Evolutionary conservation across 768 basidiomycete species (phyloP), one percentile per base, ranked within the genome.

Genomic region (Suillus discolor): DNA sequence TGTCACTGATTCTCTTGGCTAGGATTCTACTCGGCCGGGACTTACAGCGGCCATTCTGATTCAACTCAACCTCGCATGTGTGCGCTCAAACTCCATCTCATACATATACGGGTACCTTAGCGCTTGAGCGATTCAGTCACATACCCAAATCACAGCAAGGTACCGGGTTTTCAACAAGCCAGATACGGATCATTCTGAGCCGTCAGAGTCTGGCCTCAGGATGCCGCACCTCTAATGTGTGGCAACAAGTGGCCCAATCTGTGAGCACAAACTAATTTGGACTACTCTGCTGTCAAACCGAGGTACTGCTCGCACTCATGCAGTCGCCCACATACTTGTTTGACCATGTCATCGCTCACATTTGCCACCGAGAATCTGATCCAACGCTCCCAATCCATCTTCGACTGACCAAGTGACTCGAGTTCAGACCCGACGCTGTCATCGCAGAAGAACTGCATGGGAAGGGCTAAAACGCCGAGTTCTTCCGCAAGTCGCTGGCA

Each of bases 351-450:
- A 61, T 92, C 90, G 51, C 83, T 82, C n/a, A 93, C 85, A 74
- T 93, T 94, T 15, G 92, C 91, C 4, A 94, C 89, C 12, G 90
- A 91, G 74, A 94, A 91, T 62, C 92, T 82, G 38, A 94, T 78
- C 90, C 90, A 94, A 63, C 83, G 77, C 45, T 86, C 84, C 70
- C 81, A 81, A 8, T 83, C 85, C 45, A 73, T 72, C 53, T 64
- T 75, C 49, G 69, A 70, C 41, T 74, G 65, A 44, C 74, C 71
- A 61, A 71, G 65, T 49, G 57, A 71, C 54, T 64, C 53, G 34
- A 65, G 67, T 18, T 71, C 75, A 70, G 4, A 16, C 23, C 62
- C 68, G 2, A 57, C 65, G 3, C 42, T 61, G 41, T 62, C 65
- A 34, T 72, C 68, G 25, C 70, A 77, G 73, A 93, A 92, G 74